These are phyloP conservation scores for Xylaria sp. DNA, from an alignment of 2,329 filamentous ascomycete species.

Conservation along the genomic window DNA sequence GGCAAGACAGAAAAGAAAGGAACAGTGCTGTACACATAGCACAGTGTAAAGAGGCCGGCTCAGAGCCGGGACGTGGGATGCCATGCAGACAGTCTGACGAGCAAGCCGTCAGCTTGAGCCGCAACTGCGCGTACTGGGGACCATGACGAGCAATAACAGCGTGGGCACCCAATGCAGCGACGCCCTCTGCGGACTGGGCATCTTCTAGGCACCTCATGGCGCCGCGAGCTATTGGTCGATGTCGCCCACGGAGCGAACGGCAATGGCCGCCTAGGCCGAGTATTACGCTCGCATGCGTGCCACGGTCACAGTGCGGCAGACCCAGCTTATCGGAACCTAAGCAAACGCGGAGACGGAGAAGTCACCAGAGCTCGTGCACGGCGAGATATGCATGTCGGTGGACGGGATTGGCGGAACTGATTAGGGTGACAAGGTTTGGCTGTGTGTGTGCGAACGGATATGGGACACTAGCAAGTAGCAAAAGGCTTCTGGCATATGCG, in stretches of 20 bases:
- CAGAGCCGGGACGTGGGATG: constrained; percentile 37
- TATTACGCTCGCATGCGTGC: constrained; percentile 39
- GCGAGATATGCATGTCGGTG: constrained; percentile 34
- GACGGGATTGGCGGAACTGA: constrained; percentile 32
- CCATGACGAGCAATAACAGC: constrained; percentile 20
- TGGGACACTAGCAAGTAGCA: constrained; percentile 26
- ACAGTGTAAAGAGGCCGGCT: constrained; percentile 37
- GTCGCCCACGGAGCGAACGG: constrained; percentile 35
- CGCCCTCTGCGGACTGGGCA: constrained; percentile 14
- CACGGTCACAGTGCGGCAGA: constrained; percentile 48
- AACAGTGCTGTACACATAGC: constrained; percentile 28
- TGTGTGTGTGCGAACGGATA: constrained; percentile 24
- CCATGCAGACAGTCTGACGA: constrained; percentile 34
- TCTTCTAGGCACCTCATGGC: constrained; percentile 20
- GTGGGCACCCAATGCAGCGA: constrained; percentile 12
- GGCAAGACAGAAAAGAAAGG: constrained; percentile 28
- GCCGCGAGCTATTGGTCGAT: constrained; percentile 34
- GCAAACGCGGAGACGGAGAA: constrained; percentile 32
- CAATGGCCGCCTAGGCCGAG: constrained; percentile 40
- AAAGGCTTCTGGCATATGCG: constrained; percentile 37
- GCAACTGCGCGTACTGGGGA: constrained; percentile 27
- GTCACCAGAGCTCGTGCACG: constrained; percentile 42
- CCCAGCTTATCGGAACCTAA: constrained; percentile 45
- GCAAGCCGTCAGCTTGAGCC: constrained; percentile 38
- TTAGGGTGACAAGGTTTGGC: constrained; percentile 24